Conservation (phyloP, 2,329 filamentous ascomycete species). For the Monilinia fructicola region DNA sequence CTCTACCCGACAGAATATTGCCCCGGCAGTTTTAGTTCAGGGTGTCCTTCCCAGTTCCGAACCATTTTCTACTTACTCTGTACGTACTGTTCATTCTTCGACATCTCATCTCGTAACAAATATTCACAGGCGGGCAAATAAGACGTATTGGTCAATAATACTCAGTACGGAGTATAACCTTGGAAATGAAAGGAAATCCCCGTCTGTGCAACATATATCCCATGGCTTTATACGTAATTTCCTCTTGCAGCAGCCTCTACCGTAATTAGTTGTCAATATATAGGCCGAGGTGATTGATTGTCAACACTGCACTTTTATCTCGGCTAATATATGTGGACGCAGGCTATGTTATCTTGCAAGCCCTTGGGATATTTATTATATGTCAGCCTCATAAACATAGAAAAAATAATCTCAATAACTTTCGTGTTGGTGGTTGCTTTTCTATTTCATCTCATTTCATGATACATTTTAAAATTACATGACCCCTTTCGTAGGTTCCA, state of each 20-base stretch:
- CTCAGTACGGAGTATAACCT: too few relatives aligned
- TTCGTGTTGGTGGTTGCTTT: not conserved
- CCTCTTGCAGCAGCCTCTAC: not conserved
- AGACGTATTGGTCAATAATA: not conserved
- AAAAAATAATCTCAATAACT: not conserved
- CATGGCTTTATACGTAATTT: not conserved
- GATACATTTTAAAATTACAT: not conserved
- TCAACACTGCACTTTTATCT: not conserved
- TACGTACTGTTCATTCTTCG: too few relatives aligned
- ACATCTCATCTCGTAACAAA: too few relatives aligned
- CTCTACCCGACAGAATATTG: too few relatives aligned
- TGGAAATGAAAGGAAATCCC: too few relatives aligned
- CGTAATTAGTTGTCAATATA: too few relatives aligned
- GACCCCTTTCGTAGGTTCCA: not conserved
- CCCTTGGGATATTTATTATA: not conserved
- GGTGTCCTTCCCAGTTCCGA: too few relatives aligned
- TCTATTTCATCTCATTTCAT: conserved; percentile 11
- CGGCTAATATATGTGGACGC: not conserved
- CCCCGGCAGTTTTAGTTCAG: too few relatives aligned
- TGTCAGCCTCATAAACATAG: not conserved
- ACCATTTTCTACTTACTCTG: too few relatives aligned
- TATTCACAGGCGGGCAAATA: too few relatives aligned
- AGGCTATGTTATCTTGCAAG: not conserved
- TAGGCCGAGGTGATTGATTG: not conserved
- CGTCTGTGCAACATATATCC: not conserved